Evolutionary conservation across 1,284 basidiomycete genomes (phyloP).

Genomic region (Sanghuangporus sanghuang): DNA sequence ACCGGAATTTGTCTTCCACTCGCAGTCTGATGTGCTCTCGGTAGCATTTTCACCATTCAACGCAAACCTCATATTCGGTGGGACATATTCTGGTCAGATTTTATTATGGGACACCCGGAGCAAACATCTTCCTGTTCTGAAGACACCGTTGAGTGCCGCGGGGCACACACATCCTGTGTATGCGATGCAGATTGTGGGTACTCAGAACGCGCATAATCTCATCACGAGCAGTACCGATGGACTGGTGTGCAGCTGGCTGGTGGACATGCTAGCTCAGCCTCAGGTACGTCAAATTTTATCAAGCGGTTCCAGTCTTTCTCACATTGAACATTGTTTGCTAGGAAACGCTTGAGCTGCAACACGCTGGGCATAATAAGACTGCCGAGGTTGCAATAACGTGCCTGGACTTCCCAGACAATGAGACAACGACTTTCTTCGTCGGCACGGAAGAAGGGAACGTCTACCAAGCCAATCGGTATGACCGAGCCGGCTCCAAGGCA

Average conservation of each 20-base stretch:
- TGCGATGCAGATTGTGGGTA: conserved; percentile 95
- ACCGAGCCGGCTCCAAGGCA: conserved; percentile 93
- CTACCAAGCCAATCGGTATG: conserved; percentile 93
- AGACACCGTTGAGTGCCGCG: conserved; percentile 90
- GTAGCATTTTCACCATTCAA: conserved; percentile 97
- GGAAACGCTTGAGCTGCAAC: conserved; percentile 87
- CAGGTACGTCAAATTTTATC: conserved; percentile 51
- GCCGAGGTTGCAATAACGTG: conserved; percentile 93
- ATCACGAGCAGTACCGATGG: conserved; percentile 96
- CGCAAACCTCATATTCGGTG: conserved; percentile 94
- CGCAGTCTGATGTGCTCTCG: conserved; percentile 95
- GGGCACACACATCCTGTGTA: conserved; percentile 99
- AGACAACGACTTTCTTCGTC: conserved; percentile 93
- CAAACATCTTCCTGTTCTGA: conserved; percentile 91
- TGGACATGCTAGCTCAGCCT: conserved; percentile 97
- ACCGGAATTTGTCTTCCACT: conserved; percentile 97
- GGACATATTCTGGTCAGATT: conserved; percentile 98
- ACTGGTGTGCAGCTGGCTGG: conserved; percentile 93
- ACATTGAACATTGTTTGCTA: conserved; percentile 91
- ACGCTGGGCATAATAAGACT: conserved; percentile 88
- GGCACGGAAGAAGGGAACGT: conserved; percentile 97
- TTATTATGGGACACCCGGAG: conserved; percentile 98
- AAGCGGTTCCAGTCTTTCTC: conserved; percentile 3
- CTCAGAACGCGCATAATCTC: conserved; percentile 96
- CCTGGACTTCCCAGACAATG: conserved; percentile 90